phyloP scores from a whole-genome alignment of 345 rosid species.

The Brassica napus region Da-Ae NC_063436.1:12873001-12873500 shows the following conservation, averaged over 20 bases:
- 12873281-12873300: constrained; percentile 97
- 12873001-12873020: constrained; percentile 80
- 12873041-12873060: constrained; percentile 86
- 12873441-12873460: constrained; percentile 74
- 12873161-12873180: constrained; percentile 1
- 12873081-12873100: constrained; percentile 94
- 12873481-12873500: constrained; percentile 44
- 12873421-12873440: constrained; percentile 57
- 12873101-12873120: constrained; percentile 71
- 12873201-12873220: constrained; percentile 50
- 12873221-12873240: constrained; percentile 73
- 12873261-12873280: constrained; percentile 87
- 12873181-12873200: background rate
- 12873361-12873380: constrained; percentile 2
- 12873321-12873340: constrained; percentile 58
- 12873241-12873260: constrained; percentile 80
- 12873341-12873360: background rate
- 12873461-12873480: constrained; percentile 89
- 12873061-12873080: constrained; percentile 84
- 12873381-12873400: constrained; percentile 11
- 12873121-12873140: background rate
- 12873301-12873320: constrained; percentile 73
- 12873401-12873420: background rate
- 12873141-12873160: background rate
- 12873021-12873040: constrained; percentile 70